Conservation (phyloP, 768 basidiomycete species). For the Lactifluus subvellereus region DNA sequence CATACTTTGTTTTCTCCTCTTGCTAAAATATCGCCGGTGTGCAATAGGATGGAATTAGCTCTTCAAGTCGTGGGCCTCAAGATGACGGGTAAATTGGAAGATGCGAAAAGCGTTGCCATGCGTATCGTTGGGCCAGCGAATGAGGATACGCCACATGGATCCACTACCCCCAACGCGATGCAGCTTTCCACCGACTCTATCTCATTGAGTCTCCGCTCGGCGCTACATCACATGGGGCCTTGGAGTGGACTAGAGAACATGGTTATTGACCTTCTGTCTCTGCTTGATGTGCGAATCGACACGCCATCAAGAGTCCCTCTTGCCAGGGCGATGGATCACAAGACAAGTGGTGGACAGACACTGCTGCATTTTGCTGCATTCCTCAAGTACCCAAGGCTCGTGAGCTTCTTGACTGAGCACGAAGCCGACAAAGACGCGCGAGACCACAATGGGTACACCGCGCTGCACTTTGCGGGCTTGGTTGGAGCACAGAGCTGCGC, state of each 20-base stretch:
- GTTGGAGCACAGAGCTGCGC: slow-evolving; percentile 58
- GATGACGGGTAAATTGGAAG: slow-evolving; percentile 94
- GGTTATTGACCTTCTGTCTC: slow-evolving; percentile 72
- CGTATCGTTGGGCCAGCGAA: slow-evolving; percentile 80
- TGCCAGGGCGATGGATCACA: slow-evolving; percentile 58
- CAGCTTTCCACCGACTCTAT: slow-evolving; percentile 44
- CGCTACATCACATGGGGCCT: slow-evolving; percentile 53
- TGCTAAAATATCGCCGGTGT: slow-evolving; percentile 17
- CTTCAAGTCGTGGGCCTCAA: slow-evolving; percentile 92
- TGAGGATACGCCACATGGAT: slow-evolving; percentile 38
- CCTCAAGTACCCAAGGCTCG: slow-evolving; percentile 67
- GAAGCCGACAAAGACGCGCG: slow-evolving; percentile 75
- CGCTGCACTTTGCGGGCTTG: slow-evolving; percentile 81
- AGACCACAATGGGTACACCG: slow-evolving; percentile 87
- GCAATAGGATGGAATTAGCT: slow-evolving; percentile 83
- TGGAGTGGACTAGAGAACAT: slow-evolving; percentile 61
- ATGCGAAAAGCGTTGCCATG: slow-evolving; percentile 89
- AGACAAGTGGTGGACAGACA: slow-evolving; percentile 72
- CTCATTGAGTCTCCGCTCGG: slow-evolving; percentile 49
- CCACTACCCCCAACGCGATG: slow-evolving; percentile 29
- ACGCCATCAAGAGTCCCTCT: slow-evolving; percentile 38
- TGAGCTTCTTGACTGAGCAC: slow-evolving; percentile 63
- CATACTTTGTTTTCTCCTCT: background rate
- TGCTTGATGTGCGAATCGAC: slow-evolving; percentile 63
- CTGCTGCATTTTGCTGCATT: slow-evolving; percentile 83